A percentile compares a stretch with the other conserved stretches of the same genome.
Evolutionary conservation across 2,329 filamentous ascomycete species (phyloP).

Genomic region (Fusarium haematococcum): DNA sequence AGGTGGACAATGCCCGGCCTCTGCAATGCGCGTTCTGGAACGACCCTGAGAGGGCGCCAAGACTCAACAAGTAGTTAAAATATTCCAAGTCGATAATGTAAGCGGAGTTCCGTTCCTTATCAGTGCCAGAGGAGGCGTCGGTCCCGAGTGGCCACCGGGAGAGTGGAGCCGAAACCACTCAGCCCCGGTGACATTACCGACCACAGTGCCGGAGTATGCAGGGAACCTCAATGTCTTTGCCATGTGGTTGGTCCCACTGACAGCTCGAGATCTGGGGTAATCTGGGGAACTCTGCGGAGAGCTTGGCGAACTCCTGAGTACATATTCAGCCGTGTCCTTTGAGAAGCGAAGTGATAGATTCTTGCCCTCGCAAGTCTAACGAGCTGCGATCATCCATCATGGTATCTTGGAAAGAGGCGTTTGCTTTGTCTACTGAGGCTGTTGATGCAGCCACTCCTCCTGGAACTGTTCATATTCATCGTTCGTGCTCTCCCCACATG

Average conservation of each 20-base stretch:
- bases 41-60: background rate
- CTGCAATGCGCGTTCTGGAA: conserved; percentile 17
- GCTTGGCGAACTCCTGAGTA: background rate
- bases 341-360: background rate
- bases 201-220: background rate
- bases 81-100: background rate
- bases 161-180: background rate
- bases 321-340: conserved; percentile 5
- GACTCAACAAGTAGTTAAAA: conserved; percentile 6
- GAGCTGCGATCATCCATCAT: background rate
- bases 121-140: background rate
- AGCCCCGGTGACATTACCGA: background rate
- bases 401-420: conserved; percentile 22
- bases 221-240: background rate
- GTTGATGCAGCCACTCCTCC: conserved; percentile 27
- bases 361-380: background rate
- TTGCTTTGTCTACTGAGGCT: conserved; percentile 11
- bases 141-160: background rate
- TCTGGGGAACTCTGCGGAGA: conserved; percentile 5
- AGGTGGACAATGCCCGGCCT: background rate
- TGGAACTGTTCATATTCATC: conserved; percentile 22
- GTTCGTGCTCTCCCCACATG: background rate
- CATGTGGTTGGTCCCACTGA: background rate
- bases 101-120: background rate
- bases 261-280: conserved; percentile 20